These are phyloP conservation scores for Digitaria exilis DNA, from an alignment of 202 grass and related monocot genomes.

Conservation along the genomic window DNA sequence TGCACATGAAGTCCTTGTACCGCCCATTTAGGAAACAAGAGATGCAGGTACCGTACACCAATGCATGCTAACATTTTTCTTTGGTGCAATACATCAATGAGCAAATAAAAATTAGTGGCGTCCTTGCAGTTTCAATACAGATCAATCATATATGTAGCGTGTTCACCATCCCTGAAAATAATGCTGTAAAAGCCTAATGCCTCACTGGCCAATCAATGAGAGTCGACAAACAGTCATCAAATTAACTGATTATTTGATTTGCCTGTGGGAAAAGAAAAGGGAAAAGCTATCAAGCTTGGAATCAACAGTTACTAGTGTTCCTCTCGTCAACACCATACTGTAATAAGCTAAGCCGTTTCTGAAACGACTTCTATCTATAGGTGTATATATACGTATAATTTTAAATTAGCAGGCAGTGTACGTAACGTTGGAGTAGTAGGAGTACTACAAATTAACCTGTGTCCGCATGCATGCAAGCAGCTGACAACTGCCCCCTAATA, in stretches of 20 bases:
- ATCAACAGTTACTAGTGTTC: neutral
- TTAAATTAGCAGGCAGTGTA: neutral
- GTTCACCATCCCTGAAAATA: neutral
- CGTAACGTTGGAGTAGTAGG: neutral
- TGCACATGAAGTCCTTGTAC: neutral
- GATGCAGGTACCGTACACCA: neutral
- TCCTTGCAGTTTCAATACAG: neutral
- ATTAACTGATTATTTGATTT: too few relatives aligned
- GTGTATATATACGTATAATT: neutral
- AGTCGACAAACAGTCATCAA: neutral
- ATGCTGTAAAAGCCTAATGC: neutral
- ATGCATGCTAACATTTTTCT: neutral
- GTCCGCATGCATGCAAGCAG: neutral
- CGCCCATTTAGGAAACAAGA: constrained; percentile 11
- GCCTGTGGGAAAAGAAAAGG: too few relatives aligned
- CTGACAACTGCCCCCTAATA: neutral
- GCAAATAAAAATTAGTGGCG: neutral
- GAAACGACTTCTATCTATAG: neutral
- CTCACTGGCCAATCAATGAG: neutral
- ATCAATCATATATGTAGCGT: neutral
- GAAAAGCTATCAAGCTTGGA: neutral
- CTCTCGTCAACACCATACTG: neutral
- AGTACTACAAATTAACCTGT: neutral
- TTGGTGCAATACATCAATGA: neutral
- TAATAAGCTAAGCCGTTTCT: neutral